phyloP scores from a whole-genome alignment of 441 rosid genomes.

The Theobroma grandiflorum region DNA sequence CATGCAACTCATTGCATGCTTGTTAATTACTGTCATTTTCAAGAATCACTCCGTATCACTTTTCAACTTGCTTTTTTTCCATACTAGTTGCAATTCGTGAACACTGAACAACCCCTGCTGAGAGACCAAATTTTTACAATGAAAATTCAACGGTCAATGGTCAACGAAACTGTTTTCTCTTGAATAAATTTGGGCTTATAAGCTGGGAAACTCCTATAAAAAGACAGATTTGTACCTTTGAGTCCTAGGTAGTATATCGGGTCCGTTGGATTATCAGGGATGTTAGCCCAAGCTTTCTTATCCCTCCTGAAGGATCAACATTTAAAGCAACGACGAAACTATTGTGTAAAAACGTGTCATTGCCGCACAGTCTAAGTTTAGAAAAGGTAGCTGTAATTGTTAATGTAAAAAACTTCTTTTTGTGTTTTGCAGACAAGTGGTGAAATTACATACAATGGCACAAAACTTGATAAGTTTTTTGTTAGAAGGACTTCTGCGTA shows the following conservation, averaged over 20 bases:
- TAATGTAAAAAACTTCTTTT: background rate
- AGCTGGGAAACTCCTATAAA: background rate
- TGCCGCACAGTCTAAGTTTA: background rate
- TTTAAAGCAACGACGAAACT: background rate
- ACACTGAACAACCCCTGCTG: background rate
- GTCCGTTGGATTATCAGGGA: background rate
- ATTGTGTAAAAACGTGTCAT: background rate
- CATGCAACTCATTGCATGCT: constrained; percentile 8
- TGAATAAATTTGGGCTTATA: background rate
- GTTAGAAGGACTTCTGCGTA: constrained; percentile 93
- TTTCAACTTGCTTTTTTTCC: background rate
- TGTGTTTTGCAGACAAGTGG: constrained; percentile 63
- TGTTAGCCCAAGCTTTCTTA: background rate
- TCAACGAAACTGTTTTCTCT: background rate
- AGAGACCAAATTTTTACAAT: background rate
- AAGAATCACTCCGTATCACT: background rate
- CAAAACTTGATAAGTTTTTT: constrained; percentile 62
- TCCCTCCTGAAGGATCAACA: background rate
- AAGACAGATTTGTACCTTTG: background rate
- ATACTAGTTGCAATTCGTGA: background rate
- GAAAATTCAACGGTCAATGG: background rate
- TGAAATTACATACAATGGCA: constrained; percentile 78
- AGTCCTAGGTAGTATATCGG: background rate
- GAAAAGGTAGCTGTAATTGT: background rate
- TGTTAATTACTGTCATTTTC: background rate